Evolutionary conservation across 495 filamentous ascomycete genomes (phyloP).

Genomic region (Podospora fimiseda): DNA sequence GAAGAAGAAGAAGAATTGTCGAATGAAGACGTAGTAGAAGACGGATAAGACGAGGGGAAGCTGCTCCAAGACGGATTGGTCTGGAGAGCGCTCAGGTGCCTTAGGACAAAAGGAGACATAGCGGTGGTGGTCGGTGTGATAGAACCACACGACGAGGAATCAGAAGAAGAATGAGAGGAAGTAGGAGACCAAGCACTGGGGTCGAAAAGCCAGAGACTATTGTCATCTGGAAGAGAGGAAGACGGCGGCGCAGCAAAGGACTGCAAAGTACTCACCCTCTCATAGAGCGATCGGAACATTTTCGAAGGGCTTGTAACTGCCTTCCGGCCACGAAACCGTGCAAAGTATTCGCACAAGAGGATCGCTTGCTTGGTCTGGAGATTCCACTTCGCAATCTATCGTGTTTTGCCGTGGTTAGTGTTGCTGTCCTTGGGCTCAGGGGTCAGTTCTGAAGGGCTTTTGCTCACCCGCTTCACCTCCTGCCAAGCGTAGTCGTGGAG

Average conservation of each 20-base stretch:
- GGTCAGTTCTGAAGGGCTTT: neutral
- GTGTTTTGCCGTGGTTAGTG: slow-evolving; percentile 2
- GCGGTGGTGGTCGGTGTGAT: slow-evolving; percentile 19
- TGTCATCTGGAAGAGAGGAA: slow-evolving; percentile 20
- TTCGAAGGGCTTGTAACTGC: slow-evolving; percentile 37
- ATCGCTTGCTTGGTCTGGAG: slow-evolving; percentile 49
- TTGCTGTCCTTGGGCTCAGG: slow-evolving; percentile 1
- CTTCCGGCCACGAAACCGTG: slow-evolving; percentile 46
- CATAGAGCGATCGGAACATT: slow-evolving; percentile 45
- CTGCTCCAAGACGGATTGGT: slow-evolving; percentile 18
- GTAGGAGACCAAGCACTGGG: slow-evolving; percentile 30
- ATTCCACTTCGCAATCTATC: slow-evolving; percentile 37
- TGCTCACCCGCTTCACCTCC: slow-evolving; percentile 34
- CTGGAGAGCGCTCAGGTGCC: slow-evolving; percentile 15
- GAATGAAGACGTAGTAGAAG: slow-evolving; percentile 5
- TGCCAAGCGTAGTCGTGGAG: slow-evolving; percentile 43
- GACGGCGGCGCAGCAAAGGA: slow-evolving; percentile 26
- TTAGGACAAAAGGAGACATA: slow-evolving; percentile 17
- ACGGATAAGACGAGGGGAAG: slow-evolving; percentile 10
- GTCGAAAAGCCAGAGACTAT: slow-evolving; percentile 28
- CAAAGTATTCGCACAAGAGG: slow-evolving; percentile 49
- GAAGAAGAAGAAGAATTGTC: slow-evolving; percentile 7
- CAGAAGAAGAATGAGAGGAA: slow-evolving; percentile 25
- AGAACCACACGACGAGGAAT: slow-evolving; percentile 26
- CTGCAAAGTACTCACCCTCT: slow-evolving; percentile 41